Percentiles rank a stretch among this genome's conserved stretches.
These are phyloP conservation scores for Aspergillus steynii DNA, from an alignment of 495 filamentous ascomycete species.

Conservation along the genomic window DNA sequence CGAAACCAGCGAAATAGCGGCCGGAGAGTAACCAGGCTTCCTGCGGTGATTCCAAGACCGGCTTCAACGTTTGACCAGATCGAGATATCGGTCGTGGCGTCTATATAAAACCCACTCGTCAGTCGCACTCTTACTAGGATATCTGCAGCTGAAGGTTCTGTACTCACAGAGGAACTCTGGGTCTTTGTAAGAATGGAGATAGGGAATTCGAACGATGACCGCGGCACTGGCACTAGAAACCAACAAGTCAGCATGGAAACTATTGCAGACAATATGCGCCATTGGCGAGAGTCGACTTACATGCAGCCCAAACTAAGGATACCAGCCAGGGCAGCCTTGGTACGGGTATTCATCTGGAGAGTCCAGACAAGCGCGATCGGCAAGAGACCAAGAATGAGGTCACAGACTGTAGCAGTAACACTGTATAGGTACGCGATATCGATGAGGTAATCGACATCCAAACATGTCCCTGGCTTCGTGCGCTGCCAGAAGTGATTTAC, in stretches of 20 bases:
- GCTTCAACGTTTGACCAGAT: conserved; percentile 51
- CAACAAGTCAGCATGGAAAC: conserved; percentile 8
- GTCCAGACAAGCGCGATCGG: conserved; percentile 39
- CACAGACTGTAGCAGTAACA: conserved; percentile 39
- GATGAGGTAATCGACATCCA: conserved; percentile 30
- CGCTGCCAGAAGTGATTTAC: conserved; percentile 42
- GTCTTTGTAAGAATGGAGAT: conserved; percentile 31
- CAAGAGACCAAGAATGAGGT: conserved; percentile 42
- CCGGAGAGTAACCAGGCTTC: conserved; percentile 48
- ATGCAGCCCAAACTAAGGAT: conserved; percentile 46
- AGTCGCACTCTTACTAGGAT: conserved; percentile 4
- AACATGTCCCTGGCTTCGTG: conserved; percentile 31
- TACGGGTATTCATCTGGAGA: conserved; percentile 38
- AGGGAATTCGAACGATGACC: conserved; percentile 42
- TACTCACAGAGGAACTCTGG: conserved; percentile 35
- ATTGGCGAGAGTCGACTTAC: conserved; percentile 22
- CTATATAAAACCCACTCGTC: conserved; percentile 20
- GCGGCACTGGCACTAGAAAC: conserved; percentile 34
- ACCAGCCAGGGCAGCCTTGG: conserved; percentile 37
- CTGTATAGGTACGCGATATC: conserved; percentile 44
- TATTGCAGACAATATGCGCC: not conserved
- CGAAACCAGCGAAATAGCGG: conserved; percentile 49
- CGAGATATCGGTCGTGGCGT: conserved; percentile 43
- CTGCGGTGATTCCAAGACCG: conserved; percentile 47
- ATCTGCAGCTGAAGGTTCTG: not conserved